Percentiles rank a stretch among this genome's conserved stretches.
phyloP scores from a whole-genome alignment of 164 flowering plant genomes.

The Magnolia kwangsiensis region DNA sequence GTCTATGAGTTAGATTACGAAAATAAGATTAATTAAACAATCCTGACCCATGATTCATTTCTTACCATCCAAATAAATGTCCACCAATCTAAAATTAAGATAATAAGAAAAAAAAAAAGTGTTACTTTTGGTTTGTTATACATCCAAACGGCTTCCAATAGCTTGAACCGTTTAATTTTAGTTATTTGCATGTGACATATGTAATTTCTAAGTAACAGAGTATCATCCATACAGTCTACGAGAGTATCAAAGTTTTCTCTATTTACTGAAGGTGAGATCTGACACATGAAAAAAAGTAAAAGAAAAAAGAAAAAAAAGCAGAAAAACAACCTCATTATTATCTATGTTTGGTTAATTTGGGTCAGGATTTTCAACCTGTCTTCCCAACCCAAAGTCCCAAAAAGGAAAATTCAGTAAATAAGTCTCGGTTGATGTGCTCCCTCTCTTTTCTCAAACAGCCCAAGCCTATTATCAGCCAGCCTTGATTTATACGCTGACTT shows the following conservation, averaged over 20 bases:
- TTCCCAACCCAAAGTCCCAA: conserved; percentile 11
- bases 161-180: too few relatives aligned
- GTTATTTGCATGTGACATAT: neutral
- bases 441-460: conserved; percentile 35
- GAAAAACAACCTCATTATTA: neutral
- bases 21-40: too few relatives aligned
- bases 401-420: conserved; percentile 15
- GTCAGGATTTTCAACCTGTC: conserved; percentile 11
- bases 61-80: too few relatives aligned
- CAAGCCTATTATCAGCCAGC: conserved; percentile 71
- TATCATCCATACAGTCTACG: neutral
- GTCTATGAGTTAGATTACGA: too few relatives aligned
- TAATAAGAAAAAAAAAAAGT: too few relatives aligned
- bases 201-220: neutral
- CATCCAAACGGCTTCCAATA: too few relatives aligned
- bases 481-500: conserved; percentile 62
- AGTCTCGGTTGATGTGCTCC: neutral
- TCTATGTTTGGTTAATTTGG: conserved; percentile 13
- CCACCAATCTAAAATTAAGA: too few relatives aligned
- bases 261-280: neutral
- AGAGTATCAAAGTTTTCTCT: neutral
- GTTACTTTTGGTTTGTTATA: too few relatives aligned
- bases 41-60: too few relatives aligned
- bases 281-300: neutral
- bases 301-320: too few relatives aligned